Evolutionary conservation across 345 rosid genomes (phyloP), one percentile per base, ranked within the genome.

Genomic region (Raphanus sativus): DNA sequence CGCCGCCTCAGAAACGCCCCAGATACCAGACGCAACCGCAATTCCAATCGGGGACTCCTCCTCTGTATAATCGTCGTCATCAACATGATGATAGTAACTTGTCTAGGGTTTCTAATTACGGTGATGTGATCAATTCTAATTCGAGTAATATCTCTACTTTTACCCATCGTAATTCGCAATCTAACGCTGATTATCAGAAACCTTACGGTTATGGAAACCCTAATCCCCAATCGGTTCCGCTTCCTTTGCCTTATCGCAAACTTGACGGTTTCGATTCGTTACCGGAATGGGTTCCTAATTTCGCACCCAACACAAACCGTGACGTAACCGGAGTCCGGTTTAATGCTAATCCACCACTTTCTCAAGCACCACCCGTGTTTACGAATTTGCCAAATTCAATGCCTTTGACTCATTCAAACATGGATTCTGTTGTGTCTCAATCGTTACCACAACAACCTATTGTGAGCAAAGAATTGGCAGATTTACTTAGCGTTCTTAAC

Each of bases 91-190:
- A 42, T 67, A 67, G 62, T 62, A 79, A 67, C 78, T 0, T 79
- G 73, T 74, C 82, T 79, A 74, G 82, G 82, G 75, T 74, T 79
- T 62, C 66, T n/a, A 69, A 67, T 73, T 38, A 36, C 70, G 75
- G 61, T 69, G 78, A 69, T 74, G 17, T 62, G 75, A 69, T 38
- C 45, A 5, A 16, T 74, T 74, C 26, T 54, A 79, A 79, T 69
- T 28, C 74, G 52, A 78, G 12, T 34, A 75, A 58, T 67, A 16
- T 13, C 28, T 56, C 40, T 40, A 29, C 69, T 73, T 68, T 29
- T 38, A 16, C 36, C 54, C 45, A 29, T n/a, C 74, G 17, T 79
- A 50, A 60, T 36, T 38, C 56, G 10, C 28, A 50, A 16, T 42
- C 36, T 21, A 77, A 65, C 76, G 4, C 8, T 67, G 32, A 71